These are phyloP conservation scores for Tillandsia leiboldiana DNA, from an alignment of 176 grass and related monocot genomes.

Conservation along the genomic window DNA sequence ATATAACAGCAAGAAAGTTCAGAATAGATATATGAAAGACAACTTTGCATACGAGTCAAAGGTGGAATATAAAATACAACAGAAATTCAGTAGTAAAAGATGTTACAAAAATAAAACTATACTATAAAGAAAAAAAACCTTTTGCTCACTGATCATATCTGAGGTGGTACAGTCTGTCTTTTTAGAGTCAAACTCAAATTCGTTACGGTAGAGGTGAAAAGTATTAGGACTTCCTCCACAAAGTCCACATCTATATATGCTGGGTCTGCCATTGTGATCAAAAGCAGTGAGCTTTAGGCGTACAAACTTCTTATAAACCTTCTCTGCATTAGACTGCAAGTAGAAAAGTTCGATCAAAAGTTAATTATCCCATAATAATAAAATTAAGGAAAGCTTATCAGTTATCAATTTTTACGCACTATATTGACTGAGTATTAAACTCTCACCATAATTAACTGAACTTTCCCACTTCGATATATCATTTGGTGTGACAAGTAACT, in stretches of 20 bases:
- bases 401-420: neutral
- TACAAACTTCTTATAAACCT: slow-evolving; percentile 62
- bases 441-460: slow-evolving; percentile 71
- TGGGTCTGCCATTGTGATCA: slow-evolving; percentile 37
- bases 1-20: no score
- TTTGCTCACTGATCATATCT: slow-evolving; percentile 47
- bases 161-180: slow-evolving; percentile 27
- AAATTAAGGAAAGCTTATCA: neutral
- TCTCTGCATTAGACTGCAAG: slow-evolving; percentile 68
- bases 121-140: slow-evolving; percentile 28
- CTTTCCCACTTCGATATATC: slow-evolving; percentile 52
- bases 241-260: slow-evolving; percentile 61
- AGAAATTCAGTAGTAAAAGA: neutral
- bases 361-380: neutral
- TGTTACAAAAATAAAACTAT: neutral
- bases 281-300: slow-evolving; percentile 36
- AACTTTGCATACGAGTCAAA: no score
- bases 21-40: no score
- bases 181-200: slow-evolving; percentile 37
- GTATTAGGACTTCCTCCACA: slow-evolving; percentile 59
- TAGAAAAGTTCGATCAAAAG: slow-evolving; percentile 11
- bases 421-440: neutral
- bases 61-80: neutral
- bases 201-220: slow-evolving; percentile 52
- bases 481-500: slow-evolving; percentile 93